Evolutionary conservation across 192 early-diverging fungal species (phyloP), one percentile per base, ranked within the genome.

Genomic region (Coemansia interrupta): DNA sequence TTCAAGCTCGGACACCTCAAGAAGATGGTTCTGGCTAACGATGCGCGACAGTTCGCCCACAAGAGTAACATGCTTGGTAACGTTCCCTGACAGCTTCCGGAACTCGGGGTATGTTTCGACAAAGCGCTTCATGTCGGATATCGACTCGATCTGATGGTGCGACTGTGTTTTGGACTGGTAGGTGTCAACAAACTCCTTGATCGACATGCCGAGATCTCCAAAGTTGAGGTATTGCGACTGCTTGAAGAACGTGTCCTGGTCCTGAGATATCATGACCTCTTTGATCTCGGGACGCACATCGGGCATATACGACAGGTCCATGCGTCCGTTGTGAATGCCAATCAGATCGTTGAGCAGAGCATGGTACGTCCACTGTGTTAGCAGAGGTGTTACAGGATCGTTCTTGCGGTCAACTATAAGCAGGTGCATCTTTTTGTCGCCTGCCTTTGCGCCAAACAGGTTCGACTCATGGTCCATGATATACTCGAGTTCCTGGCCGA

Each of bases 81-180:
- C 96, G 66, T 99, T 99, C 9, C 94, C 94, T 20, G 89, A 90
- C 14, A 99, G 81, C 72, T 95, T 96, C 59, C 92, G 80, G 64
- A 99, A 97, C 61, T 99, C 96, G 6, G 96, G 96, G 62, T 99
- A 99, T 42, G 94, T 92, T 70, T 99, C 94, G 10, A 99, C 92
- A 85, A 99, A 99, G 45, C 89, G 83, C 69, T 99, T 99, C 96
- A 99, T 99, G 62, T 99, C 95, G 8, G 87, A 73, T 56, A 99
- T 97, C 17, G 91, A 93, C 54, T 99, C 92, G 57, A 99, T 92
- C 56, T 92, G 87, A 73, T 87, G 88, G 48, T 88, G 89, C 5
- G 89, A 91, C 66, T 95, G 85, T 15, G 96, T 92, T 67, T 94
- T 93, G 29, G 79, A 60, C 72, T 99, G 96, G 70, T 93, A 99